Evolutionary conservation across 805 yeast species (phyloP), one percentile per base, ranked within the genome.

Genomic region (Metschnikowia lunata): DNA sequence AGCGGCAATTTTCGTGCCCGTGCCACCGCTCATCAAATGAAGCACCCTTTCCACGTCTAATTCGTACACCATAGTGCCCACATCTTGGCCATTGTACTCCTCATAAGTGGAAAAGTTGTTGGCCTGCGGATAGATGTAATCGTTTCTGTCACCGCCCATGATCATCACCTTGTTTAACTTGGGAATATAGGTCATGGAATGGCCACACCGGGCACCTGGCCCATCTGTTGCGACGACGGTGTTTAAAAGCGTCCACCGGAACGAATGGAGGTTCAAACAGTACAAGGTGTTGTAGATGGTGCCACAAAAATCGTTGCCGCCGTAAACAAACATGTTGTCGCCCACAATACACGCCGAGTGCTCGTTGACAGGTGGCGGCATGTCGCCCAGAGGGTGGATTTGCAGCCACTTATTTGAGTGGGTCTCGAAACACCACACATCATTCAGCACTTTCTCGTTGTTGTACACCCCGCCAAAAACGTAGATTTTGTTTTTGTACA

Each of bases 121-220:
- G 7, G 64, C 69, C 46, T 72, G 74, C 26, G 71, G 72, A 26
- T 68, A 59, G 36, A 83, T 81, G 56, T 78, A 82, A 58, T 86
- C 91, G 50, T 79, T 76, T 52, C 81, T 77, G 63, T 88, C 96
- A 46, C 99, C 98, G 36, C 99, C 99, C 86, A 95, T 83, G 12
- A 91, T 78, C 10, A 90, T 60, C 30, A 91, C 58, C 63, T 83
- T 86, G 57, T 87, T 79, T 48, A 78, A 79, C 26, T 73, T 77
- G 39, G 83, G 71, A 44, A 85, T 63, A 42, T 79, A 83, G 1
- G 97, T 82, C 66, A 91, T 69, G 7, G 96, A 80, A 64, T 93
- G 99, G 8, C 98, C 98, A 49, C 91, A 86, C 55, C 97, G 79
- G 11, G 93, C 80, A 36, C 90, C 86, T 1, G 97, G 95, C 10